Evolutionary conservation across 176 grass and related monocot genomes (phyloP), one percentile per base, ranked within the genome.

Genomic region (Raddia guianensis): DNA sequence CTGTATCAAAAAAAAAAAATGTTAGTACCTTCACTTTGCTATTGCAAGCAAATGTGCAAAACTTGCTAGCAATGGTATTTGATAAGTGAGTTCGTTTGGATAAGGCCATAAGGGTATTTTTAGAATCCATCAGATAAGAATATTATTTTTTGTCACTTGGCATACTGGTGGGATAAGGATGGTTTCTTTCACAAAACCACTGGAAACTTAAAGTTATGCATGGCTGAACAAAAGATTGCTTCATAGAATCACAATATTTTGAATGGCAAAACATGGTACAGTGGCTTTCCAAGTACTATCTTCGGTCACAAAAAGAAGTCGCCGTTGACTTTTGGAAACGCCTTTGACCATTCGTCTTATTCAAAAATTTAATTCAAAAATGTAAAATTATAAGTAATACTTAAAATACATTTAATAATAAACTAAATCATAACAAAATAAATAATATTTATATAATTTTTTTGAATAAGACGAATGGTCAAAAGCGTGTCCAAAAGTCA

Each of bases 1-100:
- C 96, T 99, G 96, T 73, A 84, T 55, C 45, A 80, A 84, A 68
- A 82, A 32, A 82, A 32, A 69, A 1, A 80, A 34, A 69, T 50
- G 61, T 85, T 45, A 81, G 49, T 35, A 76, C 5, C 63, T 66
- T 68, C n/a, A n/a, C 35, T 21, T 20, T 11, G 20, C 4, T 66
- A 55, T 43, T 66, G 6, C 3, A 80, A 64, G 10, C 3, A 58
- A 73, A 87, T 48, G 32, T 13, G 14, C 4, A 58, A 73, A 87
- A 57, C 43, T 13, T 1, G 0, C 2, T 33, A 27, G 7, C 9
- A 72, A 40, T 40, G 4, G 37, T 5, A 40, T 40, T 35, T 47
- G 21, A 54, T 53, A 72, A 5, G 5, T 62, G 7, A 20, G 21
- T 21, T 9, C 6, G 59, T 3, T 33, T 62, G 21, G 21, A 61